Evolutionary conservation across 2,329 filamentous ascomycete genomes (phyloP).

Genomic region (Magnaporthiopsis incrustans): DNA sequence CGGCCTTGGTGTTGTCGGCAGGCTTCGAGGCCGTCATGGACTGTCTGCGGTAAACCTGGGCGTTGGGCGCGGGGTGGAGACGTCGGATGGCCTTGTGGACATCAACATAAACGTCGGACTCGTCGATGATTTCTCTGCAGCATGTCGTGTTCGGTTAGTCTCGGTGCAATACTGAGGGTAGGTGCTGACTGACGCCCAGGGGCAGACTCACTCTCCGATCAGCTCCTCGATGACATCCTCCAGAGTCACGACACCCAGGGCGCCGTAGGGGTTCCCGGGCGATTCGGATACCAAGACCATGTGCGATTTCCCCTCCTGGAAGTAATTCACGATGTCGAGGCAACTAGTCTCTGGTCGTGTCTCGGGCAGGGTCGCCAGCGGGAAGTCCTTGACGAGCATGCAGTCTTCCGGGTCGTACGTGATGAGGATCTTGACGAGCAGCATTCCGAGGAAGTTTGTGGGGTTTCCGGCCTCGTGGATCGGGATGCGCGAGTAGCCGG

Average conservation of each 20-base stretch:
- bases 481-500: constrained; percentile 92
- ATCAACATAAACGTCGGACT: constrained; percentile 96
- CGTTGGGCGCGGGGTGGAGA: constrained; percentile 74
- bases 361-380: constrained; percentile 87
- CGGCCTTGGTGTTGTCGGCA: constrained; percentile 17
- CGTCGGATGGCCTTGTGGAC: constrained; percentile 96
- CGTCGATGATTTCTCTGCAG: constrained; percentile 87
- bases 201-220: constrained; percentile 76
- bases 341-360: constrained; percentile 94
- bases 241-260: constrained; percentile 86
- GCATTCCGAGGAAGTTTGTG: constrained; percentile 91
- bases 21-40: constrained; percentile 19
- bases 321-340: constrained; percentile 97
- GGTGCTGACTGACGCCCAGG: not conserved
- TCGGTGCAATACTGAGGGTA: not conserved
- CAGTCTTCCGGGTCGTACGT: constrained; percentile 95
- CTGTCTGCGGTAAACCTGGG: constrained; percentile 40
- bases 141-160: constrained; percentile 3
- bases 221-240: constrained; percentile 98
- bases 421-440: constrained; percentile 96
- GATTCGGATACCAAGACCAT: constrained; percentile 92
- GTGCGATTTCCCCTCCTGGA: constrained; percentile 98
- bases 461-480: constrained; percentile 81
- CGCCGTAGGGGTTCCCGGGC: constrained; percentile 85
- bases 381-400: constrained; percentile 80